Evolutionary conservation across 2,329 filamentous ascomycete genomes (phyloP), one percentile per base, ranked within the genome.

Genomic region (Venturia asperata): DNA sequence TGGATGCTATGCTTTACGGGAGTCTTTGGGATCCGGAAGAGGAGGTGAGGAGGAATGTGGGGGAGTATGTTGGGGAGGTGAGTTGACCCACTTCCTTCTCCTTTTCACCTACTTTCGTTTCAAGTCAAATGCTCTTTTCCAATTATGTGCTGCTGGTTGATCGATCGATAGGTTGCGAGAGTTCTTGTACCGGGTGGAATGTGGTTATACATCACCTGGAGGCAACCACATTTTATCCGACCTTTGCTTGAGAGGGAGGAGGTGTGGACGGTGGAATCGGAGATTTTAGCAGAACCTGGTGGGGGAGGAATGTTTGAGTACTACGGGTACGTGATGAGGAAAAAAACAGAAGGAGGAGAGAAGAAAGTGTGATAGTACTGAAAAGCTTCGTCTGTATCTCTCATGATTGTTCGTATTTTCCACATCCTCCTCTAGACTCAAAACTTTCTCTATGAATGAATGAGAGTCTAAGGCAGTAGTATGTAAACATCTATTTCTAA

Each of bases 161-260:
- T 49, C 13, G 17, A 10, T 9, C 1, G 19, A 47, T 39, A 70
- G 66, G 68, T 69, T 13, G 65, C 63, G 11, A 68, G 73, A 13
- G 67, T 72, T n/a, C 67, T 75, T 60, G 72, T 71, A 63, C 65
- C 69, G 21, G 69, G 68, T 19, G 73, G 73, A 19, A 66, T 71
- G 15, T 74, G 71, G 21, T 61, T 75, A 7, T 74, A 74, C 42
- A 68, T 75, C 47, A 83, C 82, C 0, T 85, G 79, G 69, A 73
- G 82, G 45, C 83, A 84, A 66, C 80, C 80, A 15, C 82, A 83
- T 70, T 84, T 85, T 67, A 78, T 84, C 58, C 77, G 73, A 69
- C 79, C 79, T 15, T 71, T 83, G 21, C 70, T 85, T 21, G 75
- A 77, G 34, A 70, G 73, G 10, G 73, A 78, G 2, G 75, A 74